Base-by-base conservation (phyloP, 2,329 filamentous ascomycete genomes). In the Atkinsonella texensis region DNA sequence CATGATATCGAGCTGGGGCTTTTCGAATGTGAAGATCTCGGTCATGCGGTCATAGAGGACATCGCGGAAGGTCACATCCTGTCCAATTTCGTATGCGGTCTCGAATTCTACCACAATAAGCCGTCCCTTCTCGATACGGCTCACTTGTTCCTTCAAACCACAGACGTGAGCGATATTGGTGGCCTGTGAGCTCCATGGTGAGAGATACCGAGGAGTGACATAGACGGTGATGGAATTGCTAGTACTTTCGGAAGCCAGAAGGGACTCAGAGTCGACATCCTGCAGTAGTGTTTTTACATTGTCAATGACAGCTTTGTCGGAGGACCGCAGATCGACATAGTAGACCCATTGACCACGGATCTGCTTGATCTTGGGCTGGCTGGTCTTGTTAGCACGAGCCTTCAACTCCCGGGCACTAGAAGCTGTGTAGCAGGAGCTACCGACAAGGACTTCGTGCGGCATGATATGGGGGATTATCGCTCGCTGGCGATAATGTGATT, bases 161-260 rank as follows among this genome's bases (percentile, higher is more conserved):
- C 91, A 97, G 33, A 96, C 91, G 58, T 93, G 83, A 50, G 91
- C 86, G 66, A 97, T 96, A 65, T 83, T 91, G 46, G 91, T 95
- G 31, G 90, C 91, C 68, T 96, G 90, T 52, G 90, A 95, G 70
- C 89, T 96, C 93, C 93, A 98, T 65, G 93, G 93, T 41, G 90
- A 96, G 59, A 95, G 90, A 60, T 87, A 86, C 58, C 91, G 81
- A 18, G 91, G 91, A 46, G 79, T 82, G 53, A 95, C 77, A 64
- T 89, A 88, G 65, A 87, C 78, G 55, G 83, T 73, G 47, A 76
- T 69, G 43, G 74, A 72, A 53, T 74, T 67, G 50, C 79, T 75
- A 55, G 62, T 61, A 40, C 57, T 61, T 40, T 62, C 59, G 15
- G 66, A 55, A 23, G 61, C 53, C 38, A 58, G 43, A 38, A 59